These are phyloP conservation scores for Stramenopiles sp. DNA, from an alignment of 352 stramenopile species.

Conservation along the genomic window DNA sequence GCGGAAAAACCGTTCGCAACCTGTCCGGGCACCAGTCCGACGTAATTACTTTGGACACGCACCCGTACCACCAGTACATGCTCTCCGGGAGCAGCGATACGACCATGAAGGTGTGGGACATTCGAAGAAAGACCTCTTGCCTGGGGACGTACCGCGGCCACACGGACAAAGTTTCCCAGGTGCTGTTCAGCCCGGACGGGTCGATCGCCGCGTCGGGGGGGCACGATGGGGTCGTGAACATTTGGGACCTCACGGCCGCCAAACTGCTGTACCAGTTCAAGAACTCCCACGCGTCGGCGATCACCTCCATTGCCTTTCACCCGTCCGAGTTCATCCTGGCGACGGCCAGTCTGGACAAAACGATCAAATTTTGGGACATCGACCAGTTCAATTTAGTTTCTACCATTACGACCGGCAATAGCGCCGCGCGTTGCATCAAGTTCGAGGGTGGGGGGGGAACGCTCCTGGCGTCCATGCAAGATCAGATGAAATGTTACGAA, in stretches of 20 bases:
- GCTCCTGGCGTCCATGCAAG: background rate
- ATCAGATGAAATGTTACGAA: background rate
- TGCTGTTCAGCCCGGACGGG: slow-evolving; percentile 22
- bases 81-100: slow-evolving; percentile 18
- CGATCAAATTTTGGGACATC: slow-evolving; percentile 20
- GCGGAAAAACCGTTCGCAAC: background rate
- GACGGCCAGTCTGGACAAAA: background rate
- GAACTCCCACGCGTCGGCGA: background rate
- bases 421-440: background rate
- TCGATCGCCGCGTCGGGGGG: slow-evolving; percentile 14
- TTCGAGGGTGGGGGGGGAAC: background rate
- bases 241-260: slow-evolving; percentile 22
- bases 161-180: slow-evolving; percentile 10
- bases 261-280: slow-evolving; percentile 18
- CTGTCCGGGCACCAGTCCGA: slow-evolving; percentile 16
- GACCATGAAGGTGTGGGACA: slow-evolving; percentile 22
- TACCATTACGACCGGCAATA: background rate
- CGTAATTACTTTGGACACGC: slow-evolving; percentile 13
- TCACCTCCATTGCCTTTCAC: slow-evolving; percentile 19
- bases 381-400: slow-evolving; percentile 12
- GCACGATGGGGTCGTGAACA: slow-evolving; percentile 13
- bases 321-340: slow-evolving; percentile 21
- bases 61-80: slow-evolving; percentile 21
- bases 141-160: slow-evolving; percentile 22
- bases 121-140: slow-evolving; percentile 17